Evolutionary conservation across 345 rosid species (phyloP).

Genomic region (Citrus hindsii): DNA sequence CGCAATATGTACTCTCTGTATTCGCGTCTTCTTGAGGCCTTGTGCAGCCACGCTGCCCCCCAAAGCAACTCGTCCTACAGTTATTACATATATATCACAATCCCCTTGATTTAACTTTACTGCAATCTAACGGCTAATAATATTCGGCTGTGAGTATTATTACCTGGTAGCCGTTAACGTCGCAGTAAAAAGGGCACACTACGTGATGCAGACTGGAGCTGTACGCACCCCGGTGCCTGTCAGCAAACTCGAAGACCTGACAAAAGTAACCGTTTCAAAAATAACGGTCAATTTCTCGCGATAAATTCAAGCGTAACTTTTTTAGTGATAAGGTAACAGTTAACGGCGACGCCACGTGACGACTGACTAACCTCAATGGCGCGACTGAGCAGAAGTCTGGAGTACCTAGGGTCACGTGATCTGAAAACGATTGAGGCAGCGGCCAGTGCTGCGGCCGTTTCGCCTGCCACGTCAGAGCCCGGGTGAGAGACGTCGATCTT

Average conservation of each 20-base stretch:
- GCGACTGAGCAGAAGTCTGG: slow-evolving; percentile 62
- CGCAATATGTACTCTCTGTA: slow-evolving; percentile 77
- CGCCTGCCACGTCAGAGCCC: slow-evolving; percentile 96
- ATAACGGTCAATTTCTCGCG: slow-evolving; percentile 19
- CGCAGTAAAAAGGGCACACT: slow-evolving; percentile 97
- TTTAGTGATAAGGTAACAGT: background rate
- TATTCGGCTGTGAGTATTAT: slow-evolving; percentile 11
- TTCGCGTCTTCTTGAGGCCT: slow-evolving; percentile 66
- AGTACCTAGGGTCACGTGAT: slow-evolving; percentile 78
- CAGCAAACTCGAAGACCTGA: slow-evolving; percentile 90
- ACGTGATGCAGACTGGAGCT: slow-evolving; percentile 60
- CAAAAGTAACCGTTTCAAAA: slow-evolving; percentile 11
- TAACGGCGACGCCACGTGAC: background rate
- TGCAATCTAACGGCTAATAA: slow-evolving; percentile 14
- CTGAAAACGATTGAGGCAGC: slow-evolving; percentile 94
- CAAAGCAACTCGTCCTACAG: slow-evolving; percentile 92
- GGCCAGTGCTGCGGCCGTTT: slow-evolving; percentile 95
- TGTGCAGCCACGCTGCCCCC: slow-evolving; percentile 97
- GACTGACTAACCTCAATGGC: slow-evolving; percentile 70
- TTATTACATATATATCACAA: background rate
- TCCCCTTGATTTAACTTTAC: background rate
- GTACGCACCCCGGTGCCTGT: slow-evolving; percentile 86
- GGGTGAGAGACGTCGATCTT: slow-evolving; percentile 71
- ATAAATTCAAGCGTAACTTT: background rate
- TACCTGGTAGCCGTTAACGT: slow-evolving; percentile 90